Percentiles rank a stretch among this genome's conserved stretches.
These are phyloP conservation scores for Neofusicoccum sp. DNA, from an alignment of 2,329 filamentous ascomycete genomes.

Conservation along the genomic window DNA sequence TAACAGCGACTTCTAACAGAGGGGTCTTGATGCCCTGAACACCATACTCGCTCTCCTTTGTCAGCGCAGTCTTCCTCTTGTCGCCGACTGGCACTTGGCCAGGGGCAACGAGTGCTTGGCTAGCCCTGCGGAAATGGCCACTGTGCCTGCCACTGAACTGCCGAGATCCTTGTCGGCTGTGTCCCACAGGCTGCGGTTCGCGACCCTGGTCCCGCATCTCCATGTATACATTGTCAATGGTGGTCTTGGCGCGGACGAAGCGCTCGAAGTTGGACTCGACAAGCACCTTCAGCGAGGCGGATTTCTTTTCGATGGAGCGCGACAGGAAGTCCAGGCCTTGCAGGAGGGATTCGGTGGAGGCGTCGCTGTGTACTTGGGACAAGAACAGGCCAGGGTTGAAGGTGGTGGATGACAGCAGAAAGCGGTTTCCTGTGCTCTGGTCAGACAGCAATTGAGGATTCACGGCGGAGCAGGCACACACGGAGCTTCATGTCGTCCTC, in stretches of 20 bases:
- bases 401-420: constrained; percentile 90
- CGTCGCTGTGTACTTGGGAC: constrained; percentile 83
- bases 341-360: constrained; percentile 77
- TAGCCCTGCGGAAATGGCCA: constrained; percentile 54
- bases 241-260: constrained; percentile 95
- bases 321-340: constrained; percentile 82
- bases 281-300: constrained; percentile 89
- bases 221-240: constrained; percentile 97
- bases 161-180: constrained; percentile 57
- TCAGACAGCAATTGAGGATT: neutral
- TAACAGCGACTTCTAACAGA: constrained; percentile 83
- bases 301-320: constrained; percentile 94
- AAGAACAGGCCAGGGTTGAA: constrained; percentile 92
- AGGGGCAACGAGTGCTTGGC: constrained; percentile 32
- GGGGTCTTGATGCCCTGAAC: constrained; percentile 70
- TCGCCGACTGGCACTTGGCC: constrained; percentile 42
- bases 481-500: constrained; percentile 80
- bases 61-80: constrained; percentile 81
- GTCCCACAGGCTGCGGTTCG: constrained; percentile 37
- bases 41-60: constrained; percentile 70
- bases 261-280: constrained; percentile 98
- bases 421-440: constrained; percentile 70
- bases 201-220: constrained; percentile 82
- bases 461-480: constrained; percentile 43
- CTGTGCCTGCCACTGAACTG: constrained; percentile 42